phyloP scores from a whole-genome alignment of 2,329 filamentous ascomycete genomes.

The Trichocomaceae sp. region DNA sequence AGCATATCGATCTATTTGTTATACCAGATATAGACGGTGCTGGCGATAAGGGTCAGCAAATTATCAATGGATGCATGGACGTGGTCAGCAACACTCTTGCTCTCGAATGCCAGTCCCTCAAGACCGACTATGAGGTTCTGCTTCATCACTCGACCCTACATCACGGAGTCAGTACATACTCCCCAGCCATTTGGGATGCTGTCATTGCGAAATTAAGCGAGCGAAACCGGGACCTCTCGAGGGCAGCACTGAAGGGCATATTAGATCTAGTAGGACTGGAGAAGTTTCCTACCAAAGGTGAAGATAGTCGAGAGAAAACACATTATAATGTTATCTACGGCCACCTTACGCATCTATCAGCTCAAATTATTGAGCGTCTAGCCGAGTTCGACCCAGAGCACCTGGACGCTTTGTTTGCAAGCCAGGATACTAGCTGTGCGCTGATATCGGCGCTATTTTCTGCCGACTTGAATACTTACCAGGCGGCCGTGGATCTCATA shows the following conservation, averaged over 20 bases:
- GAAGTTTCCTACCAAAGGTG: constrained; percentile 53
- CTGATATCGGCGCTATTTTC: constrained; percentile 76
- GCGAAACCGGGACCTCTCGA: constrained; percentile 65
- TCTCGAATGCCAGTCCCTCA: constrained; percentile 65
- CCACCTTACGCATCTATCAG: constrained; percentile 57
- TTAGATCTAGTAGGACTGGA: constrained; percentile 68
- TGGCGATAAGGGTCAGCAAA: constrained; percentile 27
- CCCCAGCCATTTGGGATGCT: constrained; percentile 69
- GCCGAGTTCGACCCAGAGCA: constrained; percentile 67
- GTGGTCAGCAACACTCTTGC: constrained; percentile 62
- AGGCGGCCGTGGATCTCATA: constrained; percentile 72
- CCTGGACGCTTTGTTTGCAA: constrained; percentile 62
- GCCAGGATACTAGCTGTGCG: constrained; percentile 62
- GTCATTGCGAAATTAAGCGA: constrained; percentile 63
- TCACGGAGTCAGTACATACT: constrained; percentile 62
- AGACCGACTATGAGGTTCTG: constrained; percentile 62
- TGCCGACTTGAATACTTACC: constrained; percentile 69
- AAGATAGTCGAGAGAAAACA: constrained; percentile 48
- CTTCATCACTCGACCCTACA: constrained; percentile 56
- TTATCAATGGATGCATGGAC: constrained; percentile 52
- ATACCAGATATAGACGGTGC: constrained; percentile 33
- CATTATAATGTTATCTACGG: constrained; percentile 71
- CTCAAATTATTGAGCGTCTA: constrained; percentile 68
- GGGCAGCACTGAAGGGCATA: constrained; percentile 64
- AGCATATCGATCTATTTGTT: constrained; percentile 53